Evolutionary conservation across 75 land plant species (phyloP).

Genomic region (Isoetes taiwanensis): DNA sequence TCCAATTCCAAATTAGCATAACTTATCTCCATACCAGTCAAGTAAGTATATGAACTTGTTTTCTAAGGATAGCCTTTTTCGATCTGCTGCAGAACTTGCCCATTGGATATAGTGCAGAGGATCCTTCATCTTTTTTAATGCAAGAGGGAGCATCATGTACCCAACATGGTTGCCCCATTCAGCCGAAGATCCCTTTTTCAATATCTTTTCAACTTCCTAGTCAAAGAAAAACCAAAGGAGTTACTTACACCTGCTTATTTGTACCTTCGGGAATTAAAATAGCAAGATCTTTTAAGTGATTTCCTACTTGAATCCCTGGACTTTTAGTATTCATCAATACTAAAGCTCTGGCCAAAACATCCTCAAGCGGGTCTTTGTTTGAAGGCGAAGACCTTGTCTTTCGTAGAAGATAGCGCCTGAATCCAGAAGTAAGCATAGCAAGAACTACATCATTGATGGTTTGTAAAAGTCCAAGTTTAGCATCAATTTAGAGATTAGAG

Average conservation of each 20-base stretch:
- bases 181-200: constrained; percentile 30
- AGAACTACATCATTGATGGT: constrained; percentile 74
- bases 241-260: too few relatives aligned
- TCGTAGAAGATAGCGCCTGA: constrained; percentile 45
- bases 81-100: constrained; percentile 24
- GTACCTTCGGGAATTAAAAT: too few relatives aligned
- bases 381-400: too few relatives aligned
- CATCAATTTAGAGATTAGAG: too few relatives aligned
- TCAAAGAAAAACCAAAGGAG: not conserved
- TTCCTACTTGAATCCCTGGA: too few relatives aligned
- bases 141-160: constrained; percentile 41
- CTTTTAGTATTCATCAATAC: too few relatives aligned
- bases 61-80: constrained; percentile 55
- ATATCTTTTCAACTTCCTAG: constrained; percentile 55
- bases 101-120: constrained; percentile 52
- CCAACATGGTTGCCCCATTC: constrained; percentile 71
- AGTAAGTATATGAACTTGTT: constrained; percentile 31
- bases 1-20: not conserved
- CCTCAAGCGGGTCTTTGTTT: too few relatives aligned
- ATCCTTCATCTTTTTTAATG: constrained; percentile 19
- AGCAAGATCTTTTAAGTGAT: too few relatives aligned
- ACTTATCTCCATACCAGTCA: constrained; percentile 15
- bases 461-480: constrained; percentile 28
- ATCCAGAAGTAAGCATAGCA: constrained; percentile 54
- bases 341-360: too few relatives aligned